Percentiles rank a stretch among this genome's conserved stretches.
Evolutionary conservation across 2,329 filamentous ascomycete species (phyloP).

Genomic region (Xylaria hypoxylon): DNA sequence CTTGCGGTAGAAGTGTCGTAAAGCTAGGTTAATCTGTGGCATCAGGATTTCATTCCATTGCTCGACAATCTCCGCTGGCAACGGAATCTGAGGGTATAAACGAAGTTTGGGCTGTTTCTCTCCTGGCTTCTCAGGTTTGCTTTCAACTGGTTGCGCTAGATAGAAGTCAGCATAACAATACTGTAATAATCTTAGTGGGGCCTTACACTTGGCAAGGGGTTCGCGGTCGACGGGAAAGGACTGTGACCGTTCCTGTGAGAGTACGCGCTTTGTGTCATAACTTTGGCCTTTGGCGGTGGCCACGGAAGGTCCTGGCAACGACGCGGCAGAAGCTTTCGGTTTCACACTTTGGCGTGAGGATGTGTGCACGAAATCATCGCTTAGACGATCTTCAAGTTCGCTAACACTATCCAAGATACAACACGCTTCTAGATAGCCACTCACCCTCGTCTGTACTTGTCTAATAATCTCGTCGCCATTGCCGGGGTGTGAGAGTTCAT

Average conservation of each 20-base stretch:
- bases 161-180: constrained; percentile 32
- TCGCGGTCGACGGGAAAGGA: constrained; percentile 29
- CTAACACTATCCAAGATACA: constrained; percentile 70
- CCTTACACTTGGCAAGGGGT: constrained; percentile 36
- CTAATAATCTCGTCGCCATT: constrained; percentile 64
- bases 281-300: constrained; percentile 9
- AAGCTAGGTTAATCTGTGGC: constrained; percentile 77
- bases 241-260: constrained; percentile 28
- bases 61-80: constrained; percentile 71
- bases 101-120: constrained; percentile 59
- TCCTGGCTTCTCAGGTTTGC: constrained; percentile 37
- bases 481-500: constrained; percentile 62
- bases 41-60: constrained; percentile 79
- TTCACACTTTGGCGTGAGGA: constrained; percentile 35
- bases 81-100: constrained; percentile 69
- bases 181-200: constrained; percentile 18
- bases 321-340: constrained; percentile 18
- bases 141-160: constrained; percentile 36
- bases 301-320: constrained; percentile 39
- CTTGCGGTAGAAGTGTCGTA: constrained; percentile 77
- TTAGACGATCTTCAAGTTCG: constrained; percentile 65
- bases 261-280: constrained; percentile 33
- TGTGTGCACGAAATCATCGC: constrained; percentile 55
- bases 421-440: constrained; percentile 71
- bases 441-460: constrained; percentile 65